A percentile compares a stretch with the other conserved stretches of the same genome.
Evolutionary conservation across 108 stramenopile genomes (phyloP).

Genomic region (Seminavis robusta): DNA sequence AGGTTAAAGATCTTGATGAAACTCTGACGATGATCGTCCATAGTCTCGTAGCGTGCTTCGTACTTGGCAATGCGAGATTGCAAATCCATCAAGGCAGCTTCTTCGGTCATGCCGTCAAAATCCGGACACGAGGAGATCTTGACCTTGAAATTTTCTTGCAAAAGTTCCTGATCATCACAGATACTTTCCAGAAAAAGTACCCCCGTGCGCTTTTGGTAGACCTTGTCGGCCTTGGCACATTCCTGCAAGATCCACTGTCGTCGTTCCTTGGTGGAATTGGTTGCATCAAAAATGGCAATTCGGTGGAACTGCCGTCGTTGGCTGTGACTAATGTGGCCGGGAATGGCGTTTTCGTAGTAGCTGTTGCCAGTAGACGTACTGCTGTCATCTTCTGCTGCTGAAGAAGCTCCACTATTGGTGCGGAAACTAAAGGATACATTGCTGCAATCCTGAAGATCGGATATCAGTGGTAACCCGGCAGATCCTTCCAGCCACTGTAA

Average conservation of each 20-base stretch:
- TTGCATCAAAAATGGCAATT: constrained; percentile 96
- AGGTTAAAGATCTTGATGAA: constrained; percentile 92
- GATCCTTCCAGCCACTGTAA: constrained; percentile 76
- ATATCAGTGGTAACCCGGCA: too few relatives aligned
- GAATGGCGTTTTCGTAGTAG: too few relatives aligned
- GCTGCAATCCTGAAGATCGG: too few relatives aligned
- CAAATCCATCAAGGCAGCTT: constrained; percentile 82
- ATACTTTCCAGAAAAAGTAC: constrained; percentile 94
- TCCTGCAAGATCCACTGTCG: constrained; percentile 77
- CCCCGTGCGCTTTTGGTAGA: constrained; percentile 66
- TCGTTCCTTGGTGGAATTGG: constrained; percentile 88
- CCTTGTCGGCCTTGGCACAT: constrained; percentile 52
- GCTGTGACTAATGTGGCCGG: neutral
- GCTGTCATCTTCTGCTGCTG: too few relatives aligned
- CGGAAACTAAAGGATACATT: too few relatives aligned
- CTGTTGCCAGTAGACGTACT: too few relatives aligned
- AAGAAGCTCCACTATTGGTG: too few relatives aligned
- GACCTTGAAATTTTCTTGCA: constrained; percentile 73
- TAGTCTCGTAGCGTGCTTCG: constrained; percentile 89
- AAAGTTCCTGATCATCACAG: constrained; percentile 89
- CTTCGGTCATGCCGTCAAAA: constrained; percentile 64
- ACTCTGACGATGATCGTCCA: constrained; percentile 85
- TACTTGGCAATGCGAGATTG: constrained; percentile 81
- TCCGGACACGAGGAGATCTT: constrained; percentile 83
- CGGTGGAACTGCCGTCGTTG: constrained; percentile 21